Percentiles rank a stretch among this genome's conserved stretches.
phyloP scores from a whole-genome alignment of 164 flowering plant genomes.

The Hamamelis virginiana region DNA sequence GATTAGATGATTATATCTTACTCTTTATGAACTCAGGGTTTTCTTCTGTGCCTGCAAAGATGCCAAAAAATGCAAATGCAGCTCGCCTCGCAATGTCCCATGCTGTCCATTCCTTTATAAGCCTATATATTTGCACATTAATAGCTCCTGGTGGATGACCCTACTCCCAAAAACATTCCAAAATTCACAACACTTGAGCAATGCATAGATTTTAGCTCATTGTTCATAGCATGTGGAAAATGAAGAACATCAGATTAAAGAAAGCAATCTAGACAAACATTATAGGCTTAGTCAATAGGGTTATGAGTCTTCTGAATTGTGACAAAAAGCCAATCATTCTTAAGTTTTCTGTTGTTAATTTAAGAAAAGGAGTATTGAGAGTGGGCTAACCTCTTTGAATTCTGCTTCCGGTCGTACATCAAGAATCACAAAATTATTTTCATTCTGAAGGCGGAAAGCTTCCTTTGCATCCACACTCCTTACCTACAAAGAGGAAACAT shows the following conservation, averaged over 20 bases:
- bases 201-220: neutral
- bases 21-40: constrained; percentile 87
- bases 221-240: neutral
- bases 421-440: constrained; percentile 91
- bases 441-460: constrained; percentile 88
- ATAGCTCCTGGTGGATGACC: constrained; percentile 88
- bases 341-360: neutral
- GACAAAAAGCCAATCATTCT: neutral
- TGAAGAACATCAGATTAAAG: neutral
- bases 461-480: constrained; percentile 90
- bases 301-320: neutral
- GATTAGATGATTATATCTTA: constrained; percentile 25
- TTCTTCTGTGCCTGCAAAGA: constrained; percentile 96
- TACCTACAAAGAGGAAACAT: constrained; percentile 48
- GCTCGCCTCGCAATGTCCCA: constrained; percentile 98
- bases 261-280: neutral
- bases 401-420: constrained; percentile 97
- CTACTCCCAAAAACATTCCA: constrained; percentile 27
- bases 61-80: constrained; percentile 98
- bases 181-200: neutral
- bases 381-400: constrained; percentile 68
- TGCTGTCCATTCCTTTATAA: constrained; percentile 98
- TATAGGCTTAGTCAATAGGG: neutral
- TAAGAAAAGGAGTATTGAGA: neutral
- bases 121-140: constrained; percentile 90